phyloP scores from a whole-genome alignment of 805 yeast genomes.

The Myxozyma lipomycoides region DNA sequence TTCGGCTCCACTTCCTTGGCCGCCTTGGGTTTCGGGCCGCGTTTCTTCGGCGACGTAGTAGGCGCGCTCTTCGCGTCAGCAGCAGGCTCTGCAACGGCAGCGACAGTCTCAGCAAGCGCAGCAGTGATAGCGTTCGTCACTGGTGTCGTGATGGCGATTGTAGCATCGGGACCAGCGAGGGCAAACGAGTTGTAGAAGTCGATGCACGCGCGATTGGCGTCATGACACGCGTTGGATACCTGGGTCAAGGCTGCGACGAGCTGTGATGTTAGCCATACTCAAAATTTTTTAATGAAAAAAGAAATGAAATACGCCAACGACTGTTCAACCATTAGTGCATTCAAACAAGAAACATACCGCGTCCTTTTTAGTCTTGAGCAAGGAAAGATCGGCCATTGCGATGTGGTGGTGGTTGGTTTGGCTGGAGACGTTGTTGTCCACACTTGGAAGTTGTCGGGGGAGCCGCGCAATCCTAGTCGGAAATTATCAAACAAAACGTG shows the following conservation, averaged over 20 bases:
- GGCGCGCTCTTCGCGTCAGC: slow-evolving; percentile 21
- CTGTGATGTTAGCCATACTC: too few species aligned
- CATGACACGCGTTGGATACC: slow-evolving; percentile 24
- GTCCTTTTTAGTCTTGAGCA: slow-evolving; percentile 36
- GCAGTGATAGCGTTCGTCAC: too few species aligned
- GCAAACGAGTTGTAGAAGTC: slow-evolving; percentile 20
- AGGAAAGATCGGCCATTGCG: slow-evolving; percentile 10
- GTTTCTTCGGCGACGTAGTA: slow-evolving; percentile 2
- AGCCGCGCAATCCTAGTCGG: too few species aligned
- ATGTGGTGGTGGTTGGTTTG: too few species aligned
- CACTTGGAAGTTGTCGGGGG: too few species aligned
- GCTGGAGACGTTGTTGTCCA: too few species aligned
- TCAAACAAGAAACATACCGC: slow-evolving; percentile 35
- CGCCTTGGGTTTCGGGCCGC: neutral
- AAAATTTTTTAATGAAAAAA: too few species aligned
- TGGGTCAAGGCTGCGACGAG: slow-evolving; percentile 28
- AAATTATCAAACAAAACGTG: too few species aligned
- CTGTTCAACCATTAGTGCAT: too few species aligned
- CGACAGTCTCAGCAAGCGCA: slow-evolving; percentile 12
- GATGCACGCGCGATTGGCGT: slow-evolving; percentile 24
- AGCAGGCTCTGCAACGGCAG: slow-evolving; percentile 30
- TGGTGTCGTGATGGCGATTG: slow-evolving; percentile 37
- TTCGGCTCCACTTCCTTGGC: slow-evolving; percentile 2
- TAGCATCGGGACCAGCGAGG: slow-evolving; percentile 36
- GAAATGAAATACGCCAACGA: too few species aligned